Percentiles rank a stretch among this genome's conserved stretches.
Conservation (phyloP, 164 flowering plant genomes). For the Vitis rotundifolia region DNA sequence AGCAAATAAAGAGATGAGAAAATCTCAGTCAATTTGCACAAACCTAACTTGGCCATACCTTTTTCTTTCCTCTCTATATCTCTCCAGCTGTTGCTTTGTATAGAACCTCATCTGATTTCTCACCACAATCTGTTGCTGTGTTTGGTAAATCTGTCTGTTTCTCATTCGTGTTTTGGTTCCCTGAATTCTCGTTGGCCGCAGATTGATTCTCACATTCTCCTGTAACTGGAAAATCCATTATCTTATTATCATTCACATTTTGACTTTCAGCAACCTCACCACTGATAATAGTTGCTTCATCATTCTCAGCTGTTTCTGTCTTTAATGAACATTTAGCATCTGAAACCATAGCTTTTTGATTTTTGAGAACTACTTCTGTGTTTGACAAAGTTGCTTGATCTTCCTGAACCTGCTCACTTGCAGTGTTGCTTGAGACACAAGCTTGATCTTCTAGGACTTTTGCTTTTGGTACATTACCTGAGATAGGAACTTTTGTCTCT, state of each 20-base stretch:
- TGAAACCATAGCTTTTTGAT: constrained; percentile 9
- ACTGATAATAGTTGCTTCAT: not conserved
- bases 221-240: not conserved
- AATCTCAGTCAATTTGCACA: not conserved
- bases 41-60: no score
- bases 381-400: constrained; percentile 11
- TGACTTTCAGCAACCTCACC: constrained; percentile 6
- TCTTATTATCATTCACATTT: not conserved
- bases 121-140: constrained; percentile 1
- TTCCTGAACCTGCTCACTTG: constrained; percentile 7
- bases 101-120: not conserved
- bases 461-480: not conserved
- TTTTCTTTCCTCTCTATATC: not conserved
- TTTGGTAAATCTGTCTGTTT: constrained; percentile 3
- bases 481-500: constrained; percentile 15
- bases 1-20: not conserved
- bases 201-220: constrained; percentile 5
- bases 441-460: constrained; percentile 14
- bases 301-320: constrained; percentile 10
- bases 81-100: constrained; percentile 8
- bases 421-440: constrained; percentile 1
- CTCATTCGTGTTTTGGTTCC: not conserved
- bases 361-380: constrained; percentile 14
- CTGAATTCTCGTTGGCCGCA: not conserved
- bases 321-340: constrained; percentile 9